phyloP scores from a whole-genome alignment of 495 filamentous ascomycete species.

The Daldinia decipiens region DNA sequence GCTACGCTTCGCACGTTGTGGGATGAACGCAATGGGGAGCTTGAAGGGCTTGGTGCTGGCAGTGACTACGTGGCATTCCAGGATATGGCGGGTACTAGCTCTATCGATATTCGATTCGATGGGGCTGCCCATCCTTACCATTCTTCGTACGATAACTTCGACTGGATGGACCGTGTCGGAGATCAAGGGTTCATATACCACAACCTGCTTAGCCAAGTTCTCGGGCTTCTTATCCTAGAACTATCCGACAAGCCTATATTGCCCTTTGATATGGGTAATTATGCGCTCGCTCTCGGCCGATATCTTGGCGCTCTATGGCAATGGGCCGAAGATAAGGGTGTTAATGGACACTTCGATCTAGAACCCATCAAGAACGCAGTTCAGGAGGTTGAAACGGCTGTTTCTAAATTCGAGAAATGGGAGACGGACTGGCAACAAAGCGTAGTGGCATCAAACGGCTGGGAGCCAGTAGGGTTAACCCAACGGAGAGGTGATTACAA shows the following conservation, averaged over 20 bases:
- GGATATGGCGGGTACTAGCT: conserved; percentile 89
- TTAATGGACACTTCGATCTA: conserved; percentile 63
- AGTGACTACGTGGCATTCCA: conserved; percentile 94
- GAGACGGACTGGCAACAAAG: conserved; percentile 74
- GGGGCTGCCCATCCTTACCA: conserved; percentile 79
- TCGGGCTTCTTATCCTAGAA: conserved; percentile 85
- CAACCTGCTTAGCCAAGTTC: conserved; percentile 78
- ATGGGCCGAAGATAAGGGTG: conserved; percentile 67
- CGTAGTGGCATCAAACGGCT: conserved; percentile 72
- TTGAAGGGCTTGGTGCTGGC: conserved; percentile 79
- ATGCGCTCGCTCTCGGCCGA: conserved; percentile 65
- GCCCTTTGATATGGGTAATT: conserved; percentile 79
- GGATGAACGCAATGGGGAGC: conserved; percentile 69
- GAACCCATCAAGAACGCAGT: conserved; percentile 69
- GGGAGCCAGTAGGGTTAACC: conserved; percentile 73
- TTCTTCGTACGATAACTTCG: conserved; percentile 88
- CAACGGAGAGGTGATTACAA: conserved; percentile 75
- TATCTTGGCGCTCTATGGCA: conserved; percentile 74
- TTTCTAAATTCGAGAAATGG: conserved; percentile 76
- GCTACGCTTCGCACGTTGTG: conserved; percentile 78
- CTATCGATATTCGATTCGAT: conserved; percentile 84
- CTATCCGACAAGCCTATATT: conserved; percentile 81
- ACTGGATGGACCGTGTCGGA: conserved; percentile 81
- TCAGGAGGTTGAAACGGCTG: conserved; percentile 64
- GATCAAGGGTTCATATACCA: conserved; percentile 90